Evolutionary conservation across 306 rosid genomes (phyloP), one percentile per base, ranked within the genome.

Genomic region (Begonia peltatifolia): DNA sequence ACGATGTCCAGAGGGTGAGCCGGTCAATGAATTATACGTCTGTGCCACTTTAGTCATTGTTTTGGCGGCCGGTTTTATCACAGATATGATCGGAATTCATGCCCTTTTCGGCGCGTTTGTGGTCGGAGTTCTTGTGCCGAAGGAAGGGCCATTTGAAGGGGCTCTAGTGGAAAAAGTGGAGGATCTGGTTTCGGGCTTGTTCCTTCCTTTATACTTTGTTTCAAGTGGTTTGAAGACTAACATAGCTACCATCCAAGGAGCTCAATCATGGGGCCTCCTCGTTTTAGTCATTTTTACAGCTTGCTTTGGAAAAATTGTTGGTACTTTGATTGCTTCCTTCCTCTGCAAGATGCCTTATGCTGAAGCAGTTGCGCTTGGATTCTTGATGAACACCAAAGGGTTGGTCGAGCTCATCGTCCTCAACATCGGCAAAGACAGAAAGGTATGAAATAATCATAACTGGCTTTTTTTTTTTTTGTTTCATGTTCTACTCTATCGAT

Each of bases 201-300:
- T 84, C 59, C 93, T 89, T 41, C 95, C 97, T 0, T 64, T 88
- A 52, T 88, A 77, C 64, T 89, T 84, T 61, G 93, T 82, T 44
- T 84, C 95, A 20, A 89, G 97, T 55, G 97, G 97, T 72, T 72
- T 84, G 72, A 84, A 89, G 80, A 89, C 97, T 13, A 57, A 89
- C 69, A 7, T 84, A 52, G 76, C 87, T 42, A 72, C 90, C 36
- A 89, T 88, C 63, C 66, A 63, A 8, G 95, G 97, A 41, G 65
- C 70, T 44, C 93, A 80, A 53, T 89, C 97, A 18, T 89, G 97
- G 97, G 97, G 95, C 38, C 83, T 89, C 41, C 77, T 89, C 25
- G 73, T 54, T 44, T 68, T 89, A 23, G 97, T 84, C 36, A 74
- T 79, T 16, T 11, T 56, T 38, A 82, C 93, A 2, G 87, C 97